Base-by-base conservation (phyloP, 2,329 filamentous ascomycete genomes). In the Metarhizium rileyi region DNA sequence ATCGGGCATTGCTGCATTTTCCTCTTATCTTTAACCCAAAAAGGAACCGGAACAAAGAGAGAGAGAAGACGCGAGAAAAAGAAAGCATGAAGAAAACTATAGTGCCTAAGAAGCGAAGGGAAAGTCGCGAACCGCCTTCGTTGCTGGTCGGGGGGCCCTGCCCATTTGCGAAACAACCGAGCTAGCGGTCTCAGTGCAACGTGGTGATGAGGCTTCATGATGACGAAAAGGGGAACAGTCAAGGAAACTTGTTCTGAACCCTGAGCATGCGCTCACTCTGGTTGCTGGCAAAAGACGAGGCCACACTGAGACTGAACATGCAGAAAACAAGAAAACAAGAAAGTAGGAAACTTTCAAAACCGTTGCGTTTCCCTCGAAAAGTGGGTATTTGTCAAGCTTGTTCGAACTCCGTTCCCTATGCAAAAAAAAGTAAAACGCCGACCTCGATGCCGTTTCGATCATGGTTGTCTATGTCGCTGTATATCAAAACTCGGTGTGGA, bases 1-100 rank as follows among this genome's bases (percentile, higher is more conserved):
- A 61, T 67, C 66, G 70, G 78, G 78, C 78, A 81, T 81, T 78
- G 78, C 78, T 81, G 78, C 78, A 71, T 9, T 62, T 75, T 77
- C 71, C 70, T 80, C 75, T 78, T 78, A 67, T 73, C 70, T 74
- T 67, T 63, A 61, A 64, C 56, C 61, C 59, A 58, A 55, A 33
- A 23, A 53, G 47, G 48, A 48, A 55, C 53, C 53, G 48, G 40
- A 57, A 57, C 61, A 50, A 57, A 57, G 57, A 59, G 52, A 57
- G 50, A 56, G 65, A 61, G 62, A 59, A 52, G 50, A 52, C 55
- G 58, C 61, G 60, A 56, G 56, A 54, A 54, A 57, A 60, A 57
- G 58, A 59, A 57, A 57, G 28, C 53, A 53, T 52, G 50, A 52
- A 53, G 47, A 54, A 52, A 61, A 61, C 5, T 12, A 42, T 7